Conservation (phyloP, 345 rosid genomes). For the Aquilaria malaccensis region DNA sequence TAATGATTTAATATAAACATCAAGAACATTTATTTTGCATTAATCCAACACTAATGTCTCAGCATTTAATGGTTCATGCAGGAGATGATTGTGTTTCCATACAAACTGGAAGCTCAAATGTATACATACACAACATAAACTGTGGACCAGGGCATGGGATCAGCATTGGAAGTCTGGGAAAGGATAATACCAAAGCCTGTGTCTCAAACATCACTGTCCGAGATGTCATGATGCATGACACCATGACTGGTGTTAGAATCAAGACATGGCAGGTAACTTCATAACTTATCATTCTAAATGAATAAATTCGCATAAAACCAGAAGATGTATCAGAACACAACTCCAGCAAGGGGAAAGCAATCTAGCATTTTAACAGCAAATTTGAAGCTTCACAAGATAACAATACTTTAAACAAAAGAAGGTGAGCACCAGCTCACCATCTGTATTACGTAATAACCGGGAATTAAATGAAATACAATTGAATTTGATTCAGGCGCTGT, state of each 20-base stretch:
- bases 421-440: too few relatives aligned
- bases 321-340: constrained; percentile 8
- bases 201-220: constrained; percentile 86
- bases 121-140: constrained; percentile 70
- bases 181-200: constrained; percentile 75
- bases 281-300: constrained; percentile 4
- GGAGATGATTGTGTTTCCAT: constrained; percentile 95
- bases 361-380: too few relatives aligned
- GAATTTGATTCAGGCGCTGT: too few relatives aligned
- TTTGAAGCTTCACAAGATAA: too few relatives aligned
- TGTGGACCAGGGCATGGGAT: constrained; percentile 99
- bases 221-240: constrained; percentile 69
- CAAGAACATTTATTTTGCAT: constrained; percentile 2
- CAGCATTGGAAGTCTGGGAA: constrained; percentile 93
- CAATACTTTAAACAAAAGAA: too few relatives aligned
- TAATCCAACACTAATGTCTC: constrained; percentile 13
- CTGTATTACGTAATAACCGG: too few relatives aligned
- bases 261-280: constrained; percentile 95
- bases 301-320: neutral
- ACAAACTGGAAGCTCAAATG: constrained; percentile 89
- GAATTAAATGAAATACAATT: too few relatives aligned
- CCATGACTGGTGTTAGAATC: constrained; percentile 88
- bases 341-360: neutral
- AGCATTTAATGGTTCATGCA: constrained; percentile 30
- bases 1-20: constrained; percentile 1